A percentile compares a stretch with the other conserved stretches of the same genome.
These are phyloP conservation scores for Dovyalis caffra DNA, from an alignment of 345 rosid genomes.

Conservation along the genomic window DNA sequence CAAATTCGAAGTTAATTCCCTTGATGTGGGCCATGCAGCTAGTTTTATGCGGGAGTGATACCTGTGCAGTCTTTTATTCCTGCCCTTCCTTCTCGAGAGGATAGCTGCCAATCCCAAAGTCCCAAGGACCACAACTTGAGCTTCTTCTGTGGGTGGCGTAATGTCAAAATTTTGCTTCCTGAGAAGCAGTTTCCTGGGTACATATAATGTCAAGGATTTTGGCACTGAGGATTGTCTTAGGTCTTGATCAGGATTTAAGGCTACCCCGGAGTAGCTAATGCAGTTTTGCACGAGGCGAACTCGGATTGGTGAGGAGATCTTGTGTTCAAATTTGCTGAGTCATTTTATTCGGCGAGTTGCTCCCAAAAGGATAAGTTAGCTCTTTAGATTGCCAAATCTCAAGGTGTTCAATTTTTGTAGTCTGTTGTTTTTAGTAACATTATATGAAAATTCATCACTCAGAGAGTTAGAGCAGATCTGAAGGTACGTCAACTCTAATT, in stretches of 20 bases:
- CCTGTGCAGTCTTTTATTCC: slow-evolving; percentile 30
- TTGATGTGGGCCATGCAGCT: slow-evolving; percentile 9
- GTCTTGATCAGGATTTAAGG: slow-evolving; percentile 4
- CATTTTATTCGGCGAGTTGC: background rate
- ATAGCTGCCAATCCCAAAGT: slow-evolving; percentile 11
- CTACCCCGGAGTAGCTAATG: background rate
- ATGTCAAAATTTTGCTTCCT: slow-evolving; percentile 9
- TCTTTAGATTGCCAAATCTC: slow-evolving; percentile 44
- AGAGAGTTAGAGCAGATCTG: background rate
- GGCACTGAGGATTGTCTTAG: background rate
- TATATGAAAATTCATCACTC: background rate
- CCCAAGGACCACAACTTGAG: background rate
- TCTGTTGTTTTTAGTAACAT: background rate
- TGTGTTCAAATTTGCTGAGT: background rate
- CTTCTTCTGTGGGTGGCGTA: slow-evolving; percentile 10
- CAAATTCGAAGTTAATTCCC: slow-evolving; percentile 13
- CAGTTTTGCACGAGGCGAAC: background rate
- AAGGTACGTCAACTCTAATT: background rate
- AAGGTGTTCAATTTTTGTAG: background rate
- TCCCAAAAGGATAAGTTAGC: background rate
- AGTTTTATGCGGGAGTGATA: slow-evolving; percentile 11
- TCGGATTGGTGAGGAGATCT: background rate
- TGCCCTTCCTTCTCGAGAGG: slow-evolving; percentile 10
- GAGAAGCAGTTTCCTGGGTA: slow-evolving; percentile 3
- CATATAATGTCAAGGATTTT: background rate